Conservation (phyloP, 2,329 filamentous ascomycete species). For the Tetracladium maxilliforme region DNA sequence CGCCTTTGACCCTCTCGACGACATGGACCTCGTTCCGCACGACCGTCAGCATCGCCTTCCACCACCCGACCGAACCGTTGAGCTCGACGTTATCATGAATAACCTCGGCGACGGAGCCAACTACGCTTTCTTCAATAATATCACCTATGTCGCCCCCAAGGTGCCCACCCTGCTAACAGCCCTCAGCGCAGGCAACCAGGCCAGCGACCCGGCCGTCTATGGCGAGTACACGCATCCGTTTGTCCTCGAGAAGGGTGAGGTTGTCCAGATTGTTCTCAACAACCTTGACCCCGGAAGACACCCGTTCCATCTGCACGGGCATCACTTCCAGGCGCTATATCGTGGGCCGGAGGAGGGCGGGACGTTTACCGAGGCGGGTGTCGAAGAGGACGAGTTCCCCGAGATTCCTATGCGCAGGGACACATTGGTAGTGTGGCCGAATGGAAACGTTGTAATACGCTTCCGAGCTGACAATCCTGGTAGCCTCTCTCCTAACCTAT, state of each 20-base stretch:
- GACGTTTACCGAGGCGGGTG: conserved; percentile 28
- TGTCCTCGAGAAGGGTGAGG: conserved; percentile 50
- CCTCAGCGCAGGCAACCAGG: conserved; percentile 35
- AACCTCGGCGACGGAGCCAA: conserved; percentile 52
- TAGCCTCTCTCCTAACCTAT: too few species aligned
- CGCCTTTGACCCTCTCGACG: conserved; percentile 56
- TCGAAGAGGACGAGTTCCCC: conserved; percentile 24
- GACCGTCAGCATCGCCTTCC: conserved; percentile 47
- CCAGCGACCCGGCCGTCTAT: conserved; percentile 45
- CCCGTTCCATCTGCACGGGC: conserved; percentile 65
- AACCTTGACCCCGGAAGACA: conserved; percentile 58
- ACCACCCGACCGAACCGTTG: conserved; percentile 46
- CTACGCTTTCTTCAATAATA: conserved; percentile 49
- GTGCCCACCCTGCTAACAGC: conserved; percentile 55
- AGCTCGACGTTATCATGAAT: conserved; percentile 50
- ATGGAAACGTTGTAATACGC: conserved; percentile 54
- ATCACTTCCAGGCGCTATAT: conserved; percentile 53
- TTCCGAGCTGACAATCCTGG: conserved; percentile 55
- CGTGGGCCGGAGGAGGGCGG: conserved; percentile 44
- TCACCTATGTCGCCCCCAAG: conserved; percentile 48
- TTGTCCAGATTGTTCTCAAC: conserved; percentile 66
- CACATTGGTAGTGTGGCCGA: conserved; percentile 47
- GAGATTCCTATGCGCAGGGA: conserved; percentile 45
- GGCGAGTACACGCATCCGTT: conserved; percentile 51
- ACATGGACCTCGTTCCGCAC: conserved; percentile 53